These are phyloP conservation scores for Salvia hispanica DNA, from an alignment of 257 asterid genomes.

Conservation along the genomic window DNA sequence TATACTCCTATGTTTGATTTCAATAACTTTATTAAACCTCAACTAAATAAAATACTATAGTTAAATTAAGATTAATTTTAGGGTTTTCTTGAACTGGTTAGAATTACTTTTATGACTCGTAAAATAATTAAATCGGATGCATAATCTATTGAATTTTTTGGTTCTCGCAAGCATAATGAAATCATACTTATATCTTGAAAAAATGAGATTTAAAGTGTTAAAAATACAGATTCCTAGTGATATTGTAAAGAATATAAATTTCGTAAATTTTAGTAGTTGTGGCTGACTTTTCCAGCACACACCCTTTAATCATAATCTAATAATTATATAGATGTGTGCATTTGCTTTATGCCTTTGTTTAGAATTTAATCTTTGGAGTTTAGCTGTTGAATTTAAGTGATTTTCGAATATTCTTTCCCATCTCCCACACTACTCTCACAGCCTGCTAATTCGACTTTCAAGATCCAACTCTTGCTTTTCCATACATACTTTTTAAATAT, in stretches of 20 bases:
- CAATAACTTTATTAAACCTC: no score
- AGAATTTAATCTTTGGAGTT: conserved; percentile 71
- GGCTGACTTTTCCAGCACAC: conserved; percentile 74
- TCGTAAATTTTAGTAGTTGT: conserved; percentile 50
- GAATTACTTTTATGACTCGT: no score
- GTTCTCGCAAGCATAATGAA: no score
- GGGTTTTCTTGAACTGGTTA: no score
- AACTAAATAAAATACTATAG: no score
- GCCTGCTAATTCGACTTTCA: conserved; percentile 60
- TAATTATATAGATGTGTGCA: conserved; percentile 37
- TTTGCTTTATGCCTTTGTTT: conserved; percentile 59
- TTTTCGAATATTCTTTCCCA: conserved; percentile 69
- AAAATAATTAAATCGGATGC: no score
- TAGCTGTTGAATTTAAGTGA: conserved; percentile 73
- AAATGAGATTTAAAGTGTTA: not conserved
- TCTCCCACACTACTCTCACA: conserved; percentile 51
- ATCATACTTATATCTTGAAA: no score
- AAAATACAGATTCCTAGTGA: not conserved
- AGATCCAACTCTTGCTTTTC: conserved; percentile 48
- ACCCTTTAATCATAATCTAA: conserved; percentile 77
- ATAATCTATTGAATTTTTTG: no score
- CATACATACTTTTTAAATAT: no score
- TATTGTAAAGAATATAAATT: no score
- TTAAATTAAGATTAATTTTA: no score
- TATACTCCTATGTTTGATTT: no score